phyloP scores from a whole-genome alignment of 2,329 filamentous ascomycete species.

The Coleophoma crateriformis region DNA sequence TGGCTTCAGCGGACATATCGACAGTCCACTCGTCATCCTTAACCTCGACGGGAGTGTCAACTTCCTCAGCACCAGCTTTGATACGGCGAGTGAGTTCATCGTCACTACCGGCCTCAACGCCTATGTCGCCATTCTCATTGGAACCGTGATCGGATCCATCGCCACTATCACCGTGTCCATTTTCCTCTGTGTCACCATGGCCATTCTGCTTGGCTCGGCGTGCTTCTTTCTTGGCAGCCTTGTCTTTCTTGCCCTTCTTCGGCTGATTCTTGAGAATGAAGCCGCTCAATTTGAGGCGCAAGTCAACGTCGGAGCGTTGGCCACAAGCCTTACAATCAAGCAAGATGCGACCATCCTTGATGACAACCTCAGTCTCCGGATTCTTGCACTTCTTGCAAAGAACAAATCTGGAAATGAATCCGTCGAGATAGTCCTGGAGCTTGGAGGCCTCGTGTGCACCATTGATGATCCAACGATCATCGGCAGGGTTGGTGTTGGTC shows the following conservation, averaged over 20 bases:
- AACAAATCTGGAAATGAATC: conserved; percentile 97
- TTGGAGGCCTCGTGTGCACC: conserved; percentile 92
- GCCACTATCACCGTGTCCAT: conserved; percentile 51
- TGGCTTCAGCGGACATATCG: conserved; percentile 91
- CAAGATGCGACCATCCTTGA: conserved; percentile 88
- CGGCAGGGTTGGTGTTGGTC: conserved; percentile 94
- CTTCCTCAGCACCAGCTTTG: conserved; percentile 62
- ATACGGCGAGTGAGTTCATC: conserved; percentile 83
- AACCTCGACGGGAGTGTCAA: conserved; percentile 61
- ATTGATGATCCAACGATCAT: conserved; percentile 99
- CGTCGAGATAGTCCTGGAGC: conserved; percentile 96
- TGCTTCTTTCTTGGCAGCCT: conserved; percentile 84
- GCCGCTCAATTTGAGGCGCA: conserved; percentile 90
- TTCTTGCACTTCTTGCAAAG: conserved; percentile 99
- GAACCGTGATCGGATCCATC: conserved; percentile 57
- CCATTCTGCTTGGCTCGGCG: conserved; percentile 74
- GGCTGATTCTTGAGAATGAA: conserved; percentile 97
- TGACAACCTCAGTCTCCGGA: conserved; percentile 91
- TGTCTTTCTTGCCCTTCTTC: conserved; percentile 95
- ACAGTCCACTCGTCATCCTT: conserved; percentile 94
- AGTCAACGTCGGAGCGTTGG: conserved; percentile 84
- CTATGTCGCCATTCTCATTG: conserved; percentile 43
- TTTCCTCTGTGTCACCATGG: conserved; percentile 44
- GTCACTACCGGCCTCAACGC: conserved; percentile 72
- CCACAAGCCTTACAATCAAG: conserved; percentile 99